Base-by-base conservation (phyloP, 176 grass and related monocot species). In the Neostapfia colusana region DNA sequence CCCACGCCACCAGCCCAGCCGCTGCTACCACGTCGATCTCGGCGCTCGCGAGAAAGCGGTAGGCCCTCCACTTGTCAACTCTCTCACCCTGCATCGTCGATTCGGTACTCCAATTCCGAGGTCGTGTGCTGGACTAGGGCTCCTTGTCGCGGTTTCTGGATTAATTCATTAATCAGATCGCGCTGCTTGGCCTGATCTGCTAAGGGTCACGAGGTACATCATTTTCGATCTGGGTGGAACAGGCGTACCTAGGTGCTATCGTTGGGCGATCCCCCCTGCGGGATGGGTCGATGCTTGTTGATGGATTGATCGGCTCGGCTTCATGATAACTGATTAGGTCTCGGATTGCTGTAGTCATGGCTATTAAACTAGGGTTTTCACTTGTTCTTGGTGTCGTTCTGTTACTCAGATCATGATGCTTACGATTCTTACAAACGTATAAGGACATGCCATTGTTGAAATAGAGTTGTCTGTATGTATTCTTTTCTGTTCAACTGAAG, bases 21-120 rank as follows among this genome's bases (percentile, higher is more conserved):
- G 91, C 10, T 76, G 88, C 4, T 90, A 90, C 85, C 91, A 93
- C 80, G 80, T 90, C 67, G 91, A 90, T 23, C 91, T 93, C 71
- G 85, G 91, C 69, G 85, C 82, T 67, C 88, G 91, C 79, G 91
- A 93, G 76, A 93, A 90, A 78, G 82, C 88, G 79, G 91, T 93
- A 18, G 81, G 88, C 48, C 20, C 37, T 55, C 51, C 26, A 12
- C 36, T 24, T 20, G 12, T 35, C 55, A 11, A 3, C 53, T 24
- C n/a, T 13, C 36, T n/a, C n/a, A 27, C 38, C 6, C 12, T 57
- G 3, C 43, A 72, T 38, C 31, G n/a, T 63, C 26, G 69, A 63
- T 74, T 50, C 20, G 13, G 31, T 10, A 4, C 44, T 53, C 68
- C n/a, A 56, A 65, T 34, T 44, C 16, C 27, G 18, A 7, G 44